phyloP scores from a whole-genome alignment of 768 basidiomycete genomes.

The Agrocybe pediades region DNA sequence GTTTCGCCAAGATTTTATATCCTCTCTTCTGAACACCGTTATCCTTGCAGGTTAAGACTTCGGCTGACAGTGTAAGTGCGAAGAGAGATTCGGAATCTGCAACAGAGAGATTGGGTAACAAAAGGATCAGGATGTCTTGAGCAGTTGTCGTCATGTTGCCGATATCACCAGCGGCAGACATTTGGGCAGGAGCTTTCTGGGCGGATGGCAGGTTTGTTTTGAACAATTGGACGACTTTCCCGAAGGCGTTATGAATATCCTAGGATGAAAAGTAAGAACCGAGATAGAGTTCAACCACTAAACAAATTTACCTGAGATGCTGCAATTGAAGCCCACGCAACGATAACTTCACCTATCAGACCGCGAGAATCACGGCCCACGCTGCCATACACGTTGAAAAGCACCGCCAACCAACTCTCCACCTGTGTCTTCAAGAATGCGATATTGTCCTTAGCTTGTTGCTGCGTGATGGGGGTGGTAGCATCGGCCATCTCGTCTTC shows the following conservation, averaged over 20 bases:
- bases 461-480: slow-evolving; percentile 43
- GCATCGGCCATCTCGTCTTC: slow-evolving; percentile 34
- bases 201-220: slow-evolving; percentile 57
- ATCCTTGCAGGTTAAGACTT: slow-evolving; percentile 75
- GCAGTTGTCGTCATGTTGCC: slow-evolving; percentile 62
- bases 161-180: slow-evolving; percentile 34
- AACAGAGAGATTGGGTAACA: slow-evolving; percentile 73
- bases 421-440: slow-evolving; percentile 73
- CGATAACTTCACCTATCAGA: slow-evolving; percentile 86
- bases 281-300: neutral
- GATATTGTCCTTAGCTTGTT: slow-evolving; percentile 68
- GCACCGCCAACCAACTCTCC: slow-evolving; percentile 92
- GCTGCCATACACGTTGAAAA: slow-evolving; percentile 95
- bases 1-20: slow-evolving; percentile 82
- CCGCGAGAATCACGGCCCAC: slow-evolving; percentile 74
- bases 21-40: slow-evolving; percentile 94
- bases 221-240: slow-evolving; percentile 74
- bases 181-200: slow-evolving; percentile 27
- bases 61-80: slow-evolving; percentile 62
- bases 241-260: slow-evolving; percentile 82
- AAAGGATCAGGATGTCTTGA: slow-evolving; percentile 83
- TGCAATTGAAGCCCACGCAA: slow-evolving; percentile 83
- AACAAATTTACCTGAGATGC: slow-evolving; percentile 55
- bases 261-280: slow-evolving; percentile 20
- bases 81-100: slow-evolving; percentile 67